Evolutionary conservation across 176 grass and related monocot species (phyloP), one percentile per base, ranked within the genome.

Genomic region (Canna indica): DNA sequence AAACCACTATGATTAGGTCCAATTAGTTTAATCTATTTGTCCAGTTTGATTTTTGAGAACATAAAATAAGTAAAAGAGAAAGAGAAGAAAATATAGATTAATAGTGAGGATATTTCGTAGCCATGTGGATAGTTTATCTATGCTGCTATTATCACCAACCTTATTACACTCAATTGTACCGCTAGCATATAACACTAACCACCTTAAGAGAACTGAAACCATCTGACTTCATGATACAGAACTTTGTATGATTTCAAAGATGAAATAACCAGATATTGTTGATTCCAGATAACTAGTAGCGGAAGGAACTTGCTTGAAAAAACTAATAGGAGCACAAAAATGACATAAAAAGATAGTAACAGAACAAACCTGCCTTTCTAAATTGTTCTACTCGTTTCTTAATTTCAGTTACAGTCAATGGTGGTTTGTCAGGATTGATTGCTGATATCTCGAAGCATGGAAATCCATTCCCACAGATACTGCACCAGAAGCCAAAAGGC

Each of bases 381-480:
- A 97, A 97, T 83, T 97, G 94, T 64, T 90, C 86, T 42, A 97
- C 84, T 11, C 89, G 77, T 4, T 42, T 71, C 72, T 92, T 92
- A 57, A 97, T 92, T 87, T 97, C 89, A 83, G 73, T 34, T 32
- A 90, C 67, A 78, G 86, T 76, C 64, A 97, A 71, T 79, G 89
- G 80, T 33, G 89, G 94, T 78, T 97, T 97, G 62, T 97, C 80
- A 7, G 94, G 86, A 85, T 97, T 90, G 47, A 97, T 68, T 57
- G 86, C 94, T 92, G 94, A 88, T 83, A 97, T 90, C 82, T 97
- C 94, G 77, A 97, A 97, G 82, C 83, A 97, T 31, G 81, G 80
- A 75, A 87, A 70, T 62, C 69, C 94, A 78, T 85, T 85, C 76
- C 78, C 86, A 75, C 77, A 90, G 74, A 97, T 97, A 71, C 88